These are phyloP conservation scores for Kuraishia capsulata DNA, from an alignment of 805 yeast species.

Conservation along the genomic window DNA sequence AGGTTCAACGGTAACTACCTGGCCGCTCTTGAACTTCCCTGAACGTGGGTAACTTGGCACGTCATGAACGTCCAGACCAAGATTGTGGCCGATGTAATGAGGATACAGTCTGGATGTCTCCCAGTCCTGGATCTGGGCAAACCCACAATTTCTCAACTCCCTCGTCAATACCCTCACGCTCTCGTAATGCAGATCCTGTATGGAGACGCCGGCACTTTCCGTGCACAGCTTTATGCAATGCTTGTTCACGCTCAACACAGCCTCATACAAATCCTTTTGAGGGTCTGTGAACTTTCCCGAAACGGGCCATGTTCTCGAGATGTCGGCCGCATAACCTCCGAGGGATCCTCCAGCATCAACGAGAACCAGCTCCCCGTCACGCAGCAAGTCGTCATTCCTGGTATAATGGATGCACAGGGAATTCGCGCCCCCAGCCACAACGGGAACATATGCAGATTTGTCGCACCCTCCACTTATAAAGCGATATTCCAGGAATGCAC, in stretches of 20 bases:
- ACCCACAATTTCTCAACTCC: constrained; percentile 70
- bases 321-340: constrained; percentile 95
- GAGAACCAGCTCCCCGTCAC: constrained; percentile 72
- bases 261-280: constrained; percentile 82
- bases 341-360: constrained; percentile 92
- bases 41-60: constrained; percentile 55
- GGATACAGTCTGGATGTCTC: constrained; percentile 67
- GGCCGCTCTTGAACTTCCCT: constrained; percentile 49
- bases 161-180: constrained; percentile 50
- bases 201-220: constrained; percentile 37
- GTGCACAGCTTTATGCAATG: constrained; percentile 66
- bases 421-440: constrained; percentile 89
- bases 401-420: constrained; percentile 92
- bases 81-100: constrained; percentile 91
- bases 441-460: constrained; percentile 86
- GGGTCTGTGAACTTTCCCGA: constrained; percentile 64
- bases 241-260: constrained; percentile 77
- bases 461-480: constrained; percentile 88
- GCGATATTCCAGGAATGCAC: constrained; percentile 71
- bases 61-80: constrained; percentile 90
- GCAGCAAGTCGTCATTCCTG: constrained; percentile 76
- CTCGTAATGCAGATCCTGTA: constrained; percentile 68
- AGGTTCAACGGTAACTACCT: constrained; percentile 92
- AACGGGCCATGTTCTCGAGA: constrained; percentile 94
- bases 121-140: constrained; percentile 37